These are phyloP conservation scores for Pyrenophora tritici-repentis DNA, from an alignment of 2,329 filamentous ascomycete genomes.

Conservation along the genomic window DNA sequence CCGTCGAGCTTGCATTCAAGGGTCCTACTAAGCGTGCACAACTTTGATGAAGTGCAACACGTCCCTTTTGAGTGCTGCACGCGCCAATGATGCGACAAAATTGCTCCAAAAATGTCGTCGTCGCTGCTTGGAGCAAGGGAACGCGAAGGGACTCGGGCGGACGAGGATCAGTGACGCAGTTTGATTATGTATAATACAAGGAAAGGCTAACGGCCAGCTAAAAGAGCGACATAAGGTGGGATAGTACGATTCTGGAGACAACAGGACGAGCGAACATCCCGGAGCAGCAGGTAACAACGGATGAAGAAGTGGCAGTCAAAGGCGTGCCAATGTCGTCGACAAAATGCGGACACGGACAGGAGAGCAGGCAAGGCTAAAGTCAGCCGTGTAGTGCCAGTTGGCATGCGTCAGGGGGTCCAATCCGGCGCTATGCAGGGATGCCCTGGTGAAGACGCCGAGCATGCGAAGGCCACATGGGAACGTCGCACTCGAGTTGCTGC, in stretches of 20 bases:
- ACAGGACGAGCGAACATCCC: constrained; percentile 42
- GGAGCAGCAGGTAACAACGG: constrained; percentile 33
- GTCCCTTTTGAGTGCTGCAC: constrained; percentile 8
- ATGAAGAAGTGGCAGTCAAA: constrained; percentile 25
- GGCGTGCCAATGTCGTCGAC: constrained; percentile 25
- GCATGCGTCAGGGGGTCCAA: constrained; percentile 14
- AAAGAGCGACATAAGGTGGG: constrained; percentile 47
- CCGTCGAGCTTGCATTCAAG: constrained; percentile 50
- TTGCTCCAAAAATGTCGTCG: constrained; percentile 12
- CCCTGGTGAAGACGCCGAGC: not conserved
- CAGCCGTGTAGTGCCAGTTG: constrained; percentile 13
- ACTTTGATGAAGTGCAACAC: constrained; percentile 26
- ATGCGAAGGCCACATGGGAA: constrained; percentile 9
- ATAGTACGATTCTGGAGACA: constrained; percentile 34
- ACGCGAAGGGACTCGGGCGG: constrained; percentile 25
- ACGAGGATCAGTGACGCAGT: constrained; percentile 30
- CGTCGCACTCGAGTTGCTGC: constrained; percentile 6
- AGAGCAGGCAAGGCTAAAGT: constrained; percentile 16
- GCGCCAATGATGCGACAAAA: constrained; percentile 21
- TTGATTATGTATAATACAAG: constrained; percentile 43
- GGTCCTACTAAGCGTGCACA: constrained; percentile 24
- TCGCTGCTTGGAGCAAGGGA: constrained; percentile 7
- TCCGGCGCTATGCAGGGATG: not conserved
- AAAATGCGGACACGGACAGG: constrained; percentile 19
- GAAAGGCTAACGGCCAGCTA: constrained; percentile 40